Evolutionary conservation across 2,329 filamentous ascomycete genomes (phyloP).

Genomic region (Blastomyces parvus): DNA sequence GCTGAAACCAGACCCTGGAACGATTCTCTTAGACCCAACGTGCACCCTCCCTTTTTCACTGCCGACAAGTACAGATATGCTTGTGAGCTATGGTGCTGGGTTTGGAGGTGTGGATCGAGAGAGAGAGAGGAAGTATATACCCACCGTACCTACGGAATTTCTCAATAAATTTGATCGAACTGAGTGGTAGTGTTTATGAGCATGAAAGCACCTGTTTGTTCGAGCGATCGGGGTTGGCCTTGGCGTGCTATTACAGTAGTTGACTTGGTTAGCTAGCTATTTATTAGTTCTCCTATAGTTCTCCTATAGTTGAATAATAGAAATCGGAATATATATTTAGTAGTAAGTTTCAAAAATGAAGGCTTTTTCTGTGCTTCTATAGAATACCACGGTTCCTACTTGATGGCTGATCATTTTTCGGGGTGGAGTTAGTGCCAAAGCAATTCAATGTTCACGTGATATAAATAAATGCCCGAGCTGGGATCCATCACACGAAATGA

Average conservation of each 20-base stretch:
- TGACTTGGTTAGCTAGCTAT: background rate
- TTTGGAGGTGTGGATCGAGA: constrained; percentile 89
- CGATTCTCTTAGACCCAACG: constrained; percentile 72
- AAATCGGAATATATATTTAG: background rate
- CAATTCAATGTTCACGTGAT: background rate
- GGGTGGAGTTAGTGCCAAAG: too few species aligned
- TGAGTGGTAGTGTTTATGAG: background rate
- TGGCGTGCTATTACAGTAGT: background rate
- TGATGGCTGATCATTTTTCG: background rate
- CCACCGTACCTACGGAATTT: constrained; percentile 88
- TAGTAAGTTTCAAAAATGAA: background rate
- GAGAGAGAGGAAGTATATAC: constrained; percentile 88
- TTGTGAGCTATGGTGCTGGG: constrained; percentile 86
- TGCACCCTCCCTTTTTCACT: constrained; percentile 92
- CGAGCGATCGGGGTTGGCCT: background rate
- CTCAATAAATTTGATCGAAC: constrained; percentile 68
- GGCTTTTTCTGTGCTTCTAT: background rate
- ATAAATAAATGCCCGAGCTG: background rate
- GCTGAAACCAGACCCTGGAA: constrained; percentile 13
- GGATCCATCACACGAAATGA: too few species aligned
- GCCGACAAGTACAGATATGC: constrained; percentile 93
- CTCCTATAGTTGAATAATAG: background rate
- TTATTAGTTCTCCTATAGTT: background rate
- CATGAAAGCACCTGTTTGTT: background rate
- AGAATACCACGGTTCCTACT: background rate